Conservation (phyloP, 371 early-diverging fungal genomes). For the Mucor plumbeus region DNA sequence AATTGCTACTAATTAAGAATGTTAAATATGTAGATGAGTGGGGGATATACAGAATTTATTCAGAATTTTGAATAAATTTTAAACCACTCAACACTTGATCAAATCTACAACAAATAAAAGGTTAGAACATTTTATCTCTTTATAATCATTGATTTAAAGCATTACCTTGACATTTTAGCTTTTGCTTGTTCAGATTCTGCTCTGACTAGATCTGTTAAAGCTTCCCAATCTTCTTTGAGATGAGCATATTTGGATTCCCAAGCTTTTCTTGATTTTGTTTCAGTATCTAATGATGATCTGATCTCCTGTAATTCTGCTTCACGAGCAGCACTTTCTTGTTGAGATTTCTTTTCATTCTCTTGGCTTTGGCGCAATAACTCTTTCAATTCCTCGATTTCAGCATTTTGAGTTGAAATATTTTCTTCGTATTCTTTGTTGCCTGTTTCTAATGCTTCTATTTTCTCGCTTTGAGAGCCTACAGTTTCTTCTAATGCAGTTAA, state of each 20-base stretch:
- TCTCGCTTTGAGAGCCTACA: conserved; percentile 2
- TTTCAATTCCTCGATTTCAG: conserved; percentile 19
- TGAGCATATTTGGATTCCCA: conserved; percentile 25
- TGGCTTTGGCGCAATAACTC: conserved; percentile 4
- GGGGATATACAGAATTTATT: neutral
- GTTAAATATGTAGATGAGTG: neutral
- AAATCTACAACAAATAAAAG: conserved; percentile 16
- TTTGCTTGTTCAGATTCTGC: conserved; percentile 38
- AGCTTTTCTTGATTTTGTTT: conserved; percentile 15
- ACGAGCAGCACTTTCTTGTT: neutral
- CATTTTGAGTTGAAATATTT: neutral
- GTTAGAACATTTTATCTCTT: neutral
- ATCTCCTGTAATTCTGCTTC: conserved; percentile 14
- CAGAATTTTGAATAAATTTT: conserved; percentile 3
- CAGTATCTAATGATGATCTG: neutral
- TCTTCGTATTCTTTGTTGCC: neutral
- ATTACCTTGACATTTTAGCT: conserved; percentile 32
- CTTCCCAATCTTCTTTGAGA: conserved; percentile 34
- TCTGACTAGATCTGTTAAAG: conserved; percentile 26
- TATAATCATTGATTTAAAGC: too few species aligned
- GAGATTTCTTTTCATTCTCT: conserved; percentile 14
- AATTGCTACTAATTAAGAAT: too few species aligned
- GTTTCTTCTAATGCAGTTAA: neutral
- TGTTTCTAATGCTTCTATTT: neutral
- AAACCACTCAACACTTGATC: conserved; percentile 28